Evolutionary conservation across 192 early-diverging fungal species (phyloP), one percentile per base, ranked within the genome.

Genomic region (Entophlyctis helioformis): DNA sequence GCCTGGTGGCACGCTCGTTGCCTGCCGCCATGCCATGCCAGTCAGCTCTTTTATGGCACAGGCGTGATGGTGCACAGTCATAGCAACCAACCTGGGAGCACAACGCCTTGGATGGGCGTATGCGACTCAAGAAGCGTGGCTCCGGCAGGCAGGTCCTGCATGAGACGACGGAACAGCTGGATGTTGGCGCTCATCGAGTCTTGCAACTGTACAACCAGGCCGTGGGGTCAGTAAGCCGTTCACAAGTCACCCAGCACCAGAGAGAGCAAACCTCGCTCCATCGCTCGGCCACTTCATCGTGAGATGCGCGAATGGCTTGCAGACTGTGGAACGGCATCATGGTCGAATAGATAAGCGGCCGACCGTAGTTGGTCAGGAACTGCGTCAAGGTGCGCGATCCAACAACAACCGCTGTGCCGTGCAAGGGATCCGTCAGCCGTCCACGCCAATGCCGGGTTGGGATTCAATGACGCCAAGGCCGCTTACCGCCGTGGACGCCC

Each of bases 361-460:
- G 62, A 3, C 83, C 82, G 46, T 90, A 90, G 49, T 90, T 90
- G 49, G 86, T 69, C 24, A 90, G 48, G 53, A 83, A 90, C 4
- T 81, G 52, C 36, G 74, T 68, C 5, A 87, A 52, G 4, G 68
- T 43, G 4, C 59, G 39, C 3, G 80, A 66, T 7, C 87, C 76
- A 25, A 87, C 55, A 18, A 90, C 60, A 15, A 71, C 81, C n/a
- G 85, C 87, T 83, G 53, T 3, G 43, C 18, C n/a, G n/a, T n/a
- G n/a, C n/a, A 15, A 36, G 50, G 16, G 13, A 25, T 13, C 6
- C 36, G 9, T 19, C 39, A 0, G 21, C 48, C n/a, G 16, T n/a
- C n/a, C n/a, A n/a, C n/a, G n/a, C n/a, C n/a, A n/a, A n/a, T n/a
- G n/a, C n/a, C n/a, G n/a, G n/a, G n/a, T n/a, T n/a, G n/a, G n/a